A percentile compares a stretch with the other conserved stretches of the same genome.
Evolutionary conservation across 345 rosid genomes (phyloP).

Genomic region (Arabidopsis arenosa): DNA sequence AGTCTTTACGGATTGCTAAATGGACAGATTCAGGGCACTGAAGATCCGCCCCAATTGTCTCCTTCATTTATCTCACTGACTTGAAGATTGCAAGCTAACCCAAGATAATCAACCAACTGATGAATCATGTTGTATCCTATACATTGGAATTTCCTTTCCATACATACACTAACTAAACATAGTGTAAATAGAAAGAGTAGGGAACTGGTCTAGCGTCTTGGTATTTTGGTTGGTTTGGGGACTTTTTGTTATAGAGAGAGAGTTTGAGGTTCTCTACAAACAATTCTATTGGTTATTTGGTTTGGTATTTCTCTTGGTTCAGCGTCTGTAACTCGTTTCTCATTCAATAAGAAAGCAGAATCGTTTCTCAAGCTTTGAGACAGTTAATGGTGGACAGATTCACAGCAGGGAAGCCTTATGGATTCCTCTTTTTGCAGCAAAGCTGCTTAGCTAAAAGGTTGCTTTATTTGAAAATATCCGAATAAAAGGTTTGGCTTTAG

Average conservation of each 20-base stretch:
- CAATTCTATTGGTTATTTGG: constrained; percentile 10
- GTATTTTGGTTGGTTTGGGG: constrained; percentile 19
- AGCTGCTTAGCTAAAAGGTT: neutral
- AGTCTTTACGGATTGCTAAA: constrained; percentile 13
- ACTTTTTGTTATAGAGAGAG: neutral
- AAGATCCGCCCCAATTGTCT: neutral
- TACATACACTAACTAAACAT: neutral
- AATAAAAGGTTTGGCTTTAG: neutral
- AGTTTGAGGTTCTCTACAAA: neutral
- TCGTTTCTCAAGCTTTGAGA: neutral
- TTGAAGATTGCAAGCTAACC: constrained; percentile 1
- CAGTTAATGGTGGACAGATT: constrained; percentile 1
- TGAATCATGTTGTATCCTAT: constrained; percentile 7
- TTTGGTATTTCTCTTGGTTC: neutral
- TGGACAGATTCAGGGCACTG: constrained; percentile 18
- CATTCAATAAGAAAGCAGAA: constrained; percentile 5
- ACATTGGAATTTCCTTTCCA: constrained; percentile 12
- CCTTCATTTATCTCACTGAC: constrained; percentile 19
- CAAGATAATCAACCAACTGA: neutral
- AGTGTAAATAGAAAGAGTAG: constrained; percentile 12
- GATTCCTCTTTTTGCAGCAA: constrained; percentile 3
- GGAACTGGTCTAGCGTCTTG: neutral
- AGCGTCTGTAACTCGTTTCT: constrained; percentile 18
- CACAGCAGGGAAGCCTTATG: neutral
- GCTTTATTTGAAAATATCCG: neutral